Percentiles rank a stretch among this genome's conserved stretches.
Conservation (phyloP, 768 basidiomycete species). For the Suillus tomentosus region DNA sequence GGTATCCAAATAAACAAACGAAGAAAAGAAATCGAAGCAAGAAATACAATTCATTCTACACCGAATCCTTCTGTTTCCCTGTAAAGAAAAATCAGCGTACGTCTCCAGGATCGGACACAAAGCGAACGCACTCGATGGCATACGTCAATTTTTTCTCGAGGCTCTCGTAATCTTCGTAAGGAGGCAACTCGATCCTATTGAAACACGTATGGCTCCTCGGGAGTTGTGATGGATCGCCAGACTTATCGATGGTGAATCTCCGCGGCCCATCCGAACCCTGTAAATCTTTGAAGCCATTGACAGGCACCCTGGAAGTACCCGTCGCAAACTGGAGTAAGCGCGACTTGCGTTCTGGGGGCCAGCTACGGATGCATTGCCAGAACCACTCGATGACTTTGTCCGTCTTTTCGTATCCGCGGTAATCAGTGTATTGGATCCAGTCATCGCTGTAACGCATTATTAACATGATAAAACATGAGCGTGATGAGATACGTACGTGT, state of each 20-base stretch:
- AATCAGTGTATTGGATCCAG: slow-evolving; percentile 94
- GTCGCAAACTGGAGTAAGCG: slow-evolving; percentile 89
- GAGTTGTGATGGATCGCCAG: slow-evolving; percentile 83
- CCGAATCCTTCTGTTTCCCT: slow-evolving; percentile 83
- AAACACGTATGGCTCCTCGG: slow-evolving; percentile 95
- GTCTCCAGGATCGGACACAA: neutral
- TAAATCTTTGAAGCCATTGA: slow-evolving; percentile 93
- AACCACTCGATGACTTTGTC: slow-evolving; percentile 95
- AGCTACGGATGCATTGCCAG: slow-evolving; percentile 89
- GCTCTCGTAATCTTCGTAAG: slow-evolving; percentile 86
- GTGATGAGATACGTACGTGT: slow-evolving; percentile 54
- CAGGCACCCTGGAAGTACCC: slow-evolving; percentile 81
- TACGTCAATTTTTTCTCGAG: slow-evolving; percentile 84
- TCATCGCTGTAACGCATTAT: slow-evolving; percentile 57
- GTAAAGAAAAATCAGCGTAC: slow-evolving; percentile 17
- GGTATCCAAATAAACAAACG: slow-evolving; percentile 7
- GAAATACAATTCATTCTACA: slow-evolving; percentile 44
- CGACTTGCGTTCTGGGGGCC: slow-evolving; percentile 89
- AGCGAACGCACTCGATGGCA: slow-evolving; percentile 71
- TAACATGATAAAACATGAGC: neutral
- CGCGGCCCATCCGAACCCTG: slow-evolving; percentile 93
- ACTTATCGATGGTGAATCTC: slow-evolving; percentile 94
- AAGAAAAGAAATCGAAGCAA: slow-evolving; percentile 11
- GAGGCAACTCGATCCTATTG: slow-evolving; percentile 85
- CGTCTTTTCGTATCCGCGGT: slow-evolving; percentile 83